Base-by-base conservation (phyloP, 495 filamentous ascomycete genomes). In the Collariella sp. region DNA sequence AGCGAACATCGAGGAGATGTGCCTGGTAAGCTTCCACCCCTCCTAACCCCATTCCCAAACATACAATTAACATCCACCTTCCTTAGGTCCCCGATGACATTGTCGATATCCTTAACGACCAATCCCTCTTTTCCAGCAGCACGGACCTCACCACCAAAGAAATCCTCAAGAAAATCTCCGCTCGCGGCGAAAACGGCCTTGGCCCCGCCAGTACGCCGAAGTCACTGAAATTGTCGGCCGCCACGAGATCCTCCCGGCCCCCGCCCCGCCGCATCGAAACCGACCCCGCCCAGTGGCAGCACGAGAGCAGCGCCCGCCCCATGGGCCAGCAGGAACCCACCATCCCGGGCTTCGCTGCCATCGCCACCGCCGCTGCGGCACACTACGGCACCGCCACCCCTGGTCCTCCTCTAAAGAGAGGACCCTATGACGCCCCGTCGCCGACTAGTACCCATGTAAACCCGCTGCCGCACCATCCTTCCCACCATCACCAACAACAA, bases 71-170 rank as follows among this genome's bases (percentile, higher is more conserved):
- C 50, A 44, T n/a, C n/a, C n/a, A 38, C 43, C 23, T 35, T 18
- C 5, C 34, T 9, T 47, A 96, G 93, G 89, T 98, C 44, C 93
- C 93, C 6, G 89, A 91, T 69, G 91, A 97, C 62, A 70, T 98
- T 31, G 82, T 90, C 63, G 83, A 85, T 18, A 85, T 95, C 55
- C 77, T 98, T 26, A 85, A 82, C 61, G 91, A 97, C 66, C 82
- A 83, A 34, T 78, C 78, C 20, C 80, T 97, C 42, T 90, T 95
- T 68, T 85, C 80, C 66, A 85, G 81, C 59, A 83, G 77, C 55
- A 81, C 83, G 36, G 91, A 99, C 50, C 82, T 97, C 44, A 96
- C 94, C 2, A 91, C 91, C 2, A 97, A 99, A 65, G 93, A 97
- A 63, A 97, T 99, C 48, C 79, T 99, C 20, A 89, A 90, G 66